These are phyloP conservation scores for Flaveria trinervia DNA, from an alignment of 129 eudicot genomes.

Conservation along the genomic window DNA sequence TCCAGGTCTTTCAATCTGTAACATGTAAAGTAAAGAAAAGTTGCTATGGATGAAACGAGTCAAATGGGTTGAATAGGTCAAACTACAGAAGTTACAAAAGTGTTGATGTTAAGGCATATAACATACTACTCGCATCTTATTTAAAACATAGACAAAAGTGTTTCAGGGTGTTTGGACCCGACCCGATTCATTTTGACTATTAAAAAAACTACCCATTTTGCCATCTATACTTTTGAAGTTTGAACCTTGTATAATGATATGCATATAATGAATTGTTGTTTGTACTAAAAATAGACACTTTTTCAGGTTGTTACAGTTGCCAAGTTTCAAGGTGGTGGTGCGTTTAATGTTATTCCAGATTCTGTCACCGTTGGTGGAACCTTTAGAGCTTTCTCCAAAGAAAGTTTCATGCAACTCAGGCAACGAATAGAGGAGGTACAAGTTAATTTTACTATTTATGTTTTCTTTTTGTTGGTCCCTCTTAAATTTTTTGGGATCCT, in stretches of 20 bases:
- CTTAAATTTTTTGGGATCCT: neutral
- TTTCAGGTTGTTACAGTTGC: constrained; percentile 76
- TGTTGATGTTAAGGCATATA: neutral
- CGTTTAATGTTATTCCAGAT: constrained; percentile 79
- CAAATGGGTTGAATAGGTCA: neutral
- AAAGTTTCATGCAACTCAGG: constrained; percentile 47
- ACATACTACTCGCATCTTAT: neutral
- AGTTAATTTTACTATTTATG: neutral
- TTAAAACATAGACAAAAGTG: neutral
- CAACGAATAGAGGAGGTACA: constrained; percentile 69
- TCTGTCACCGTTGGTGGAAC: constrained; percentile 81
- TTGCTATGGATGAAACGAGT: neutral
- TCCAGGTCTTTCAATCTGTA: neutral
- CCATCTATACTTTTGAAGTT: neutral
- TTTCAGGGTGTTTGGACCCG: neutral
- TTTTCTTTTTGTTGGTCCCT: neutral
- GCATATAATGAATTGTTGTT: neutral
- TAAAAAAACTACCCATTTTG: neutral
- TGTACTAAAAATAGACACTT: constrained; percentile 18
- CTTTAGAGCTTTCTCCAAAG: constrained; percentile 64
- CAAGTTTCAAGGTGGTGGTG: constrained; percentile 72
- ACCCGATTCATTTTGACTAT: neutral
- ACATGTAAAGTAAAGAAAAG: neutral
- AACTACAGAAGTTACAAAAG: neutral
- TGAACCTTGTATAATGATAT: neutral